Evolutionary conservation across 179 eudicot species (phyloP).

Genomic region (Silene vulgaris): DNA sequence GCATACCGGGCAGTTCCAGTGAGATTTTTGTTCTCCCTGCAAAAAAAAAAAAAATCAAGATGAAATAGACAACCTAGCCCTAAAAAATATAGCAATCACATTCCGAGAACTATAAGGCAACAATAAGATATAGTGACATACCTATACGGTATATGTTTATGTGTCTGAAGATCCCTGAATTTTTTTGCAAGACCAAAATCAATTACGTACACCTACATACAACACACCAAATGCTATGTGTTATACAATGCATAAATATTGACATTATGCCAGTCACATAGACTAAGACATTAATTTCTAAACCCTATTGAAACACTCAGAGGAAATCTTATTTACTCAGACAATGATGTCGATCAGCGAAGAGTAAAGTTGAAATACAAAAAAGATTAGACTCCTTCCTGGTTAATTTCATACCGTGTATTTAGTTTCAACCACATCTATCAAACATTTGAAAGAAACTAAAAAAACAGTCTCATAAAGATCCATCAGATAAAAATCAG

Average conservation of each 20-base stretch:
- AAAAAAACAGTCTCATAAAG: neutral
- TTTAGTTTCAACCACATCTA: no score
- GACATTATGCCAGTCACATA: neutral
- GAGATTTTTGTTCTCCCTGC: conserved; percentile 85
- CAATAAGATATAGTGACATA: conserved; percentile 15
- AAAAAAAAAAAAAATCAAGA: conserved; percentile 8
- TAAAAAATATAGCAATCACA: neutral
- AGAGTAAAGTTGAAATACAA: neutral
- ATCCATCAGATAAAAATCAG: neutral
- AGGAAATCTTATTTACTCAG: neutral
- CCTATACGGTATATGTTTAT: conserved; percentile 98
- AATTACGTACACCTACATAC: conserved; percentile 72
- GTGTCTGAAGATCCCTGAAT: conserved; percentile 90
- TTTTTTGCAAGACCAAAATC: conserved; percentile 95
- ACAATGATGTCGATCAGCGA: neutral
- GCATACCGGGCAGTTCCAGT: conserved; percentile 98
- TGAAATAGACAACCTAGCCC: neutral
- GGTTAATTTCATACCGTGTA: neutral
- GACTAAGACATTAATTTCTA: neutral
- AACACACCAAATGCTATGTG: neutral
- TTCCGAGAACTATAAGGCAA: neutral
- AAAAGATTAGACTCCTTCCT: neutral
- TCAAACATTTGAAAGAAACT: neutral
- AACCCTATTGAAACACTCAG: neutral
- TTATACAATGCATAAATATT: neutral